Evolutionary conservation across 257 asterid genomes (phyloP).

Genomic region (Solanum pennellii): DNA sequence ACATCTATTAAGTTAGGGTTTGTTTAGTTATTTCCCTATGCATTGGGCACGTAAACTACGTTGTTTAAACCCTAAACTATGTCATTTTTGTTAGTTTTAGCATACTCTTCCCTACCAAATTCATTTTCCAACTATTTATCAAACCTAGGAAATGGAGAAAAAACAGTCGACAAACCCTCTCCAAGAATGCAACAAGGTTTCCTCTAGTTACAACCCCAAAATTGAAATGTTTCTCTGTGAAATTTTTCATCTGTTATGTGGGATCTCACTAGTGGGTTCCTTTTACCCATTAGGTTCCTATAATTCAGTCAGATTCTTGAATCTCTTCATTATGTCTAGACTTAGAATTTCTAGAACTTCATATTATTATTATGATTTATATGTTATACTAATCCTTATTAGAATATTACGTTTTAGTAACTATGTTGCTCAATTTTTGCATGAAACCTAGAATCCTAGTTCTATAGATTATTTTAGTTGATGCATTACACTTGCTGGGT

Average conservation of each 20-base stretch:
- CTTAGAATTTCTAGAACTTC: neutral
- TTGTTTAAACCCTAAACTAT: too few relatives aligned
- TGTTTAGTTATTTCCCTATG: too few relatives aligned
- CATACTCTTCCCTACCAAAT: neutral
- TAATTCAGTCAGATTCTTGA: neutral
- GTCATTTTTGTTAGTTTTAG: too few relatives aligned
- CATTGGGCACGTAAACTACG: too few relatives aligned
- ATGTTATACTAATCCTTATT: neutral
- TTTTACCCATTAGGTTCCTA: neutral
- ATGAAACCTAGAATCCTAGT: neutral
- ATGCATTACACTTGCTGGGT: neutral
- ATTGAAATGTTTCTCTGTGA: neutral
- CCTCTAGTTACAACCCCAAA: neutral
- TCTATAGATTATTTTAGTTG: neutral
- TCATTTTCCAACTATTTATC: neutral
- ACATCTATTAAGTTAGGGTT: too few relatives aligned
- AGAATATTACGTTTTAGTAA: too few relatives aligned
- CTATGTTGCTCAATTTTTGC: neutral
- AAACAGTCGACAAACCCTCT: neutral
- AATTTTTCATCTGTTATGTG: too few relatives aligned
- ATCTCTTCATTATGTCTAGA: neutral
- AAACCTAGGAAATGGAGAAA: neutral
- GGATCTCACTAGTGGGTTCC: neutral
- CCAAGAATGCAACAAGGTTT: neutral
- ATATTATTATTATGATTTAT: too few relatives aligned